A percentile compares a stretch with the other conserved stretches of the same genome.
Evolutionary conservation across 2,329 filamentous ascomycete genomes (phyloP).

Genomic region (Ophiostoma sp.): DNA sequence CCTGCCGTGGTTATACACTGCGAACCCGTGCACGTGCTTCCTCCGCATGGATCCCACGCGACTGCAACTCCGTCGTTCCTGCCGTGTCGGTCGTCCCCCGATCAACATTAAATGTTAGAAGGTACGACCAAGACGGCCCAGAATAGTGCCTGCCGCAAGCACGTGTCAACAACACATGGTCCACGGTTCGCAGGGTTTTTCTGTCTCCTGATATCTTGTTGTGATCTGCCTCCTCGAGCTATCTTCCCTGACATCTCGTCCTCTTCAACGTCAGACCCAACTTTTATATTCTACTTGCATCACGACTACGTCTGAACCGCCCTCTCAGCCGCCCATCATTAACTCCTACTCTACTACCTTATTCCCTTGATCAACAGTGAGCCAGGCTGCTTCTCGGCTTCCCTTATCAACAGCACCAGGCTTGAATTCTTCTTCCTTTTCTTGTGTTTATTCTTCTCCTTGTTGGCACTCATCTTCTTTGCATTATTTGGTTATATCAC

Average conservation of each 20-base stretch:
- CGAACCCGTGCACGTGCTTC: not conserved
- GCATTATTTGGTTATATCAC: too few species aligned
- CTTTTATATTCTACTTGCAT: not conserved
- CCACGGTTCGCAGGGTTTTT: too few species aligned
- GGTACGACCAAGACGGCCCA: not conserved
- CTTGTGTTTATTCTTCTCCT: too few species aligned
- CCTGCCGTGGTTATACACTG: too few species aligned
- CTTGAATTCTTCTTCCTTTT: not conserved
- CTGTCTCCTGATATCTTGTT: not conserved
- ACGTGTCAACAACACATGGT: not conserved
- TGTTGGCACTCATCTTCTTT: too few species aligned
- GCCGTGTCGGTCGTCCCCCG: not conserved
- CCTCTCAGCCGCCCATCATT: not conserved
- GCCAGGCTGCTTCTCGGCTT: not conserved
- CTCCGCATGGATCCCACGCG: not conserved
- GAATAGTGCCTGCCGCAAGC: not conserved
- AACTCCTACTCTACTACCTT: not conserved
- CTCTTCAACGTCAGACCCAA: too few species aligned
- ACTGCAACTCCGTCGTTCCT: not conserved
- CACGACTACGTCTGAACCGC: not conserved
- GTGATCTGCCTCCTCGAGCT: not conserved
- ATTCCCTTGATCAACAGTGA: not conserved
- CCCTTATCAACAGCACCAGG: too few species aligned
- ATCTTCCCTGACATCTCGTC: too few species aligned
- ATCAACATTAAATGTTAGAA: not conserved